phyloP scores from a whole-genome alignment of 1,284 basidiomycete species.

The Pisolithus thermaeus region DNA sequence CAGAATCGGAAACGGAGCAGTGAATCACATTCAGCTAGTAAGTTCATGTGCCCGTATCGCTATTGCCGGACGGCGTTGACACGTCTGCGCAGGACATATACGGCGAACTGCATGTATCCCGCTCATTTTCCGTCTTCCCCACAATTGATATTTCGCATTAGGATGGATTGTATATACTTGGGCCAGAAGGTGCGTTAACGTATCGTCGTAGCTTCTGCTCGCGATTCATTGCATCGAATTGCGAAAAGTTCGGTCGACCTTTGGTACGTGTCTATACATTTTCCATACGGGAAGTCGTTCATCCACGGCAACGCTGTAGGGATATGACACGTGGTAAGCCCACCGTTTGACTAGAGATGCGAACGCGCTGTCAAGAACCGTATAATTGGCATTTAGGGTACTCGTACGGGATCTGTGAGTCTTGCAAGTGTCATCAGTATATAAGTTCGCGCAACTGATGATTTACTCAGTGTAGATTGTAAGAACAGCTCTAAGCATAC shows the following conservation, averaged over 20 bases:
- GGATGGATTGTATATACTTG: constrained; percentile 93
- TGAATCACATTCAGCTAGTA: constrained; percentile 83
- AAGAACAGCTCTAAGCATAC: constrained; percentile 16
- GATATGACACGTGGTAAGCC: constrained; percentile 52
- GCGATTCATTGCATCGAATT: neutral
- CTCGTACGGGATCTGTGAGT: constrained; percentile 73
- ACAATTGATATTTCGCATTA: constrained; percentile 23
- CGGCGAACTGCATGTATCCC: constrained; percentile 63
- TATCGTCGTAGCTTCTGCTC: neutral
- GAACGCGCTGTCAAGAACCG: neutral
- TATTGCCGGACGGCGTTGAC: neutral
- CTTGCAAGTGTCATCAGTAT: neutral
- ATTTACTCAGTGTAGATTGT: constrained; percentile 58
- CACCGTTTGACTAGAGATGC: neutral
- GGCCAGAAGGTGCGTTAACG: constrained; percentile 71
- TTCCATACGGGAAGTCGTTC: neutral
- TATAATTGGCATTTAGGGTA: constrained; percentile 40
- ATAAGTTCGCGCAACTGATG: neutral
- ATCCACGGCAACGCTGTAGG: constrained; percentile 27
- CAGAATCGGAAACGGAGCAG: constrained; percentile 86
- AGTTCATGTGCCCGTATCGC: constrained; percentile 16
- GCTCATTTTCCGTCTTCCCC: neutral
- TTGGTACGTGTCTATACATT: constrained; percentile 31
- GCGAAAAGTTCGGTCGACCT: constrained; percentile 39
- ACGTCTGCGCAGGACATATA: constrained; percentile 70